Base-by-base conservation (phyloP, 2,329 filamentous ascomycete genomes). In the Beauveria pseudobassiana region DNA sequence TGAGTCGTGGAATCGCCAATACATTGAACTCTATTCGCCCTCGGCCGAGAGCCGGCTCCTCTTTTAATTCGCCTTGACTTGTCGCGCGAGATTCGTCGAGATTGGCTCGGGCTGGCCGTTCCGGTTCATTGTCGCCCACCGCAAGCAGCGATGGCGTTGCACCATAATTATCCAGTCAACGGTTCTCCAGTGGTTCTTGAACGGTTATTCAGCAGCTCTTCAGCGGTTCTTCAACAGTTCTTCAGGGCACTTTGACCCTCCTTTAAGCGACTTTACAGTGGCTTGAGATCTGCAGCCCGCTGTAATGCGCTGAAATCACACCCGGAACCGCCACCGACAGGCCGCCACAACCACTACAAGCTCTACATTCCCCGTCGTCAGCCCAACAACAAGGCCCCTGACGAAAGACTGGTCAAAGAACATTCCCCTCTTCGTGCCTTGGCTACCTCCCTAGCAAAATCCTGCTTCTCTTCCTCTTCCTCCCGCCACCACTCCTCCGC, bases 81-180 rank as follows among this genome's bases (percentile, higher is more conserved):
- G 5, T 38, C 34, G 34, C 34, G 12, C 34, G 12, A 38, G 34
- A 38, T 38, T 38, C 34, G 34, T 28, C 14, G 8, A 48, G 28
- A 48, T 49, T 51, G 50, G 59, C 34, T 61, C 59, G 59, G 59
- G 42, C 43, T 61, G 50, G 50, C 59, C 51, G 59, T 49, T 55
- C 59, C 59, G 59, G 51, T 54, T 61, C 45, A 55, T 61, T 61
- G 59, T 61, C 59, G 59, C 51, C 34, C 12, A 52, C 42, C 45
- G 45, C 20, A 46, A 46, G 43, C 43, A 46, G 43, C 43, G 43
- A 12, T 24, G 14, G 43, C 43, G 20, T 7, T 22, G 22, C 20
- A 22, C 45, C 34, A 38, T 38, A 38, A 14, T 16, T 16, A 24
- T 24, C 22, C 22, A 38, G 12, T 16, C 34, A 38, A 38, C 12